These are phyloP conservation scores for Mycena amicta DNA, from an alignment of 768 basidiomycete genomes.

Conservation along the genomic window DNA sequence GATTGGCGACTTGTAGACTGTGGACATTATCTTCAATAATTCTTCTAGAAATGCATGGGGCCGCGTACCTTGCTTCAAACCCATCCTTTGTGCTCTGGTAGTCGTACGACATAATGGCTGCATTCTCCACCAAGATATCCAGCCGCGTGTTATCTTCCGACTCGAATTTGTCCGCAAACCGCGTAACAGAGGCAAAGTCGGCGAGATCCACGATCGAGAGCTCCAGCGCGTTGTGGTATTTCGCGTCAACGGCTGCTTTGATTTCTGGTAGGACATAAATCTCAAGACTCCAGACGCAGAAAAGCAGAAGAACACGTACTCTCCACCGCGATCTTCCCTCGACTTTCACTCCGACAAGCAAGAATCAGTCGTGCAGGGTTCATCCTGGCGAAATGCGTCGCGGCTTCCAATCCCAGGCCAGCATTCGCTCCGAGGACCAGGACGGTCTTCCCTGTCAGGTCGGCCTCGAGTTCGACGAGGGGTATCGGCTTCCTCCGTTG, in stretches of 20 bases:
- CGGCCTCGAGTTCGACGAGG: neutral
- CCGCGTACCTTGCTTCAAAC: conserved; percentile 25
- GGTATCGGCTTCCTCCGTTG: neutral
- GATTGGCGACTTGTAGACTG: conserved; percentile 24
- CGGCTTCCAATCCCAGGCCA: conserved; percentile 19
- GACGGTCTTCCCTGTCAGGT: conserved; percentile 22
- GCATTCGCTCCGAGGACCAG: conserved; percentile 19
- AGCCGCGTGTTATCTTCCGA: conserved; percentile 15
- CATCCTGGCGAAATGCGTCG: conserved; percentile 4
- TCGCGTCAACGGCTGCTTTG: neutral
- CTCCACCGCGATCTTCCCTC: conserved; percentile 7
- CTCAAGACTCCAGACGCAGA: neutral
- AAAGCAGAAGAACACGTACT: conserved; percentile 1
- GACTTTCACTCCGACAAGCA: conserved; percentile 9
- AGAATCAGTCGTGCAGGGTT: conserved; percentile 10
- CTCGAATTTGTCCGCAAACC: conserved; percentile 20
- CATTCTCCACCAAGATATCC: conserved; percentile 25
- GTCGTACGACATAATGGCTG: conserved; percentile 2
- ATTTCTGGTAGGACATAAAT: neutral
- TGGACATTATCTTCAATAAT: too few relatives aligned
- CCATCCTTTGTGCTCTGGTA: conserved; percentile 23
- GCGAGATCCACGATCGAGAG: conserved; percentile 27
- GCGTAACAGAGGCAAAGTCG: conserved; percentile 17
- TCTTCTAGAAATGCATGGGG: too few relatives aligned
- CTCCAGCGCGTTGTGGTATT: conserved; percentile 4